Evolutionary conservation across 495 filamentous ascomycete species (phyloP).

Genomic region (Aspergillus biplanus): DNA sequence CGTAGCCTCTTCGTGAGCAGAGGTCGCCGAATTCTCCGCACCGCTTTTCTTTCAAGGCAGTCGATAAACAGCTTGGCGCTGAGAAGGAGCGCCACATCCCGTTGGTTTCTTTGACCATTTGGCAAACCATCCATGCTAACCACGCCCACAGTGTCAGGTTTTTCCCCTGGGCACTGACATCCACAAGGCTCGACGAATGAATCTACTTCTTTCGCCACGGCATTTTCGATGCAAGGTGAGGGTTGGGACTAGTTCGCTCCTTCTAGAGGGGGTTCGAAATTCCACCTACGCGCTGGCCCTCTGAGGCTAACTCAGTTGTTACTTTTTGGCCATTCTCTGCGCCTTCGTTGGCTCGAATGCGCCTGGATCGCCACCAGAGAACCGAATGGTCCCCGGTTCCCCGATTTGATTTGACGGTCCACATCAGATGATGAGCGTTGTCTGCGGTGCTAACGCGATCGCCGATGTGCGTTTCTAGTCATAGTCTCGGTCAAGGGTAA

Average conservation of each 20-base stretch:
- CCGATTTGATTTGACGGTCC: constrained; percentile 27
- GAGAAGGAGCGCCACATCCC: constrained; percentile 23
- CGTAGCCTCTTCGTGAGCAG: constrained; percentile 17
- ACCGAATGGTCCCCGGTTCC: constrained; percentile 16
- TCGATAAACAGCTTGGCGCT: constrained; percentile 26
- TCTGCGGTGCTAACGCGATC: constrained; percentile 43
- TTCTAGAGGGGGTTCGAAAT: background rate
- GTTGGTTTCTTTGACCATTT: constrained; percentile 11
- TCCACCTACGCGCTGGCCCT: background rate
- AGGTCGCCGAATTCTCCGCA: constrained; percentile 24
- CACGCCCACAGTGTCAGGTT: constrained; percentile 12
- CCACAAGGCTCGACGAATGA: constrained; percentile 1
- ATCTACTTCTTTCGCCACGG: background rate
- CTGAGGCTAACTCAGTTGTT: background rate
- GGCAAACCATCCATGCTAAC: constrained; percentile 16
- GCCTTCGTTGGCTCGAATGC: constrained; percentile 24
- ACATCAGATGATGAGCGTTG: constrained; percentile 41
- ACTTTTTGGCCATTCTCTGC: constrained; percentile 12
- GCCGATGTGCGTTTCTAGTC: constrained; percentile 18
- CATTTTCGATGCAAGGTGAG: background rate
- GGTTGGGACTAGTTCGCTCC: background rate
- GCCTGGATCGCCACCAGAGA: constrained; percentile 26
- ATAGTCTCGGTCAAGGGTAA: constrained; percentile 1
- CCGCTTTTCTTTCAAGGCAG: constrained; percentile 19
- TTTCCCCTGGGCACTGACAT: background rate